A percentile compares a stretch with the other conserved stretches of the same genome.
phyloP scores from a whole-genome alignment of 1,139 yeast species.

The Geotrichum candidum region DNA sequence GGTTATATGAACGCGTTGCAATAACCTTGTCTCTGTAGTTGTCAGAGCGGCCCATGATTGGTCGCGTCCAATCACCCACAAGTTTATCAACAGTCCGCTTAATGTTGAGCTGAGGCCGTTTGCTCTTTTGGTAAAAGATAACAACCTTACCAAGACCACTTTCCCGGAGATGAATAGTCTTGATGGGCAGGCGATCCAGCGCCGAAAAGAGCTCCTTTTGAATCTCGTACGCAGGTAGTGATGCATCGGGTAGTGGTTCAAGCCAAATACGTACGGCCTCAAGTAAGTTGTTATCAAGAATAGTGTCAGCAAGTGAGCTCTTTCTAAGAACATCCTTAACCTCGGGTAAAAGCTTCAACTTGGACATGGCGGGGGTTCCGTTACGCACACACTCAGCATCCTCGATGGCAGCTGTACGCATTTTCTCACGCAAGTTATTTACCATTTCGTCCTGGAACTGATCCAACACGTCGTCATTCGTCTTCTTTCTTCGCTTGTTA shows the following conservation, averaged over 20 bases:
- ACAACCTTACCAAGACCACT: constrained; percentile 91
- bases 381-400: constrained; percentile 73
- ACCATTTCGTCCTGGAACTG: constrained; percentile 92
- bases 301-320: constrained; percentile 80
- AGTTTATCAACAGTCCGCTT: constrained; percentile 85
- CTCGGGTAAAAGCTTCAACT: constrained; percentile 71
- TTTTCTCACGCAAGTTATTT: constrained; percentile 71
- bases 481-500: constrained; percentile 41
- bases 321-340: constrained; percentile 72
- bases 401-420: constrained; percentile 88
- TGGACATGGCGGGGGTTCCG: constrained; percentile 78
- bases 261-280: constrained; percentile 96
- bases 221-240: constrained; percentile 92
- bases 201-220: constrained; percentile 81
- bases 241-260: constrained; percentile 96
- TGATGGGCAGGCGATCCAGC: constrained; percentile 74
- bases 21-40: constrained; percentile 86
- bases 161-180: constrained; percentile 91
- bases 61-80: constrained; percentile 97
- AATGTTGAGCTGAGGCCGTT: constrained; percentile 79
- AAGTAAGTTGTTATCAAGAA: constrained; percentile 85
- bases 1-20: constrained; percentile 64
- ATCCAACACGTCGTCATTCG: constrained; percentile 87
- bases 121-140: constrained; percentile 87
- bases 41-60: constrained; percentile 92